Evolutionary conservation across 805 yeast genomes (phyloP), one percentile per base, ranked within the genome.

Genomic region (Osmozyma mogii): DNA sequence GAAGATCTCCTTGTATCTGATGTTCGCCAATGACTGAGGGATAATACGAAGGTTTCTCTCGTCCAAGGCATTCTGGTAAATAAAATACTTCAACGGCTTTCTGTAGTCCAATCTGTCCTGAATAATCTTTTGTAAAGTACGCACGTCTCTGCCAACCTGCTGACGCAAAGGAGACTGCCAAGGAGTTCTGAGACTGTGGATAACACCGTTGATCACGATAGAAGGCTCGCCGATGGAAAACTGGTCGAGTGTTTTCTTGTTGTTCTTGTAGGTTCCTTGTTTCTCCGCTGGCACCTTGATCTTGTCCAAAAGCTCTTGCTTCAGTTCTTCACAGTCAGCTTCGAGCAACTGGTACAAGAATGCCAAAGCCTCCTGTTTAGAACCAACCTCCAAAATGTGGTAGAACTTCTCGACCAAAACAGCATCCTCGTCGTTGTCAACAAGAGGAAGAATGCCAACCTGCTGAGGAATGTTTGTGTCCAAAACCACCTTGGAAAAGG

Each of bases 401-500:
- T 60, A 62, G 32, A 61, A 57, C 29, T 32, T 38, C 25, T 56
- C 43, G 1, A 65, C 60, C 11, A 62, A 24, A 6, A 26, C 23
- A 5, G 44, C 38, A 31, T 59, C 67, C 14, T 38, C 29, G 13
- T 53, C 56, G 5, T 39, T 43, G 1, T 48, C 52, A 6, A 54
- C 46, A 3, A 81, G 34, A 0, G 97, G 95, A n/a, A 89, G 59
- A 3, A 89, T 38, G 5, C 96, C 98, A 29, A 89, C 47, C 51
- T 88, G 80, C 40, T 87, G 81, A 0, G 95, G 84, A 11, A 82
- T 65, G 1, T 75, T 73, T 24, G 72, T 68, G 9, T 67, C 61
- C n/a, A 75, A 44, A 3, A 75, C 58, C 2, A 70, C 52, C 15
- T 65, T 61, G 2, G 78, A 44, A 19, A 75, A 58, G 6, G 78